Evolutionary conservation across 768 basidiomycete genomes (phyloP).

Genomic region (Melanogaster broomeanus): DNA sequence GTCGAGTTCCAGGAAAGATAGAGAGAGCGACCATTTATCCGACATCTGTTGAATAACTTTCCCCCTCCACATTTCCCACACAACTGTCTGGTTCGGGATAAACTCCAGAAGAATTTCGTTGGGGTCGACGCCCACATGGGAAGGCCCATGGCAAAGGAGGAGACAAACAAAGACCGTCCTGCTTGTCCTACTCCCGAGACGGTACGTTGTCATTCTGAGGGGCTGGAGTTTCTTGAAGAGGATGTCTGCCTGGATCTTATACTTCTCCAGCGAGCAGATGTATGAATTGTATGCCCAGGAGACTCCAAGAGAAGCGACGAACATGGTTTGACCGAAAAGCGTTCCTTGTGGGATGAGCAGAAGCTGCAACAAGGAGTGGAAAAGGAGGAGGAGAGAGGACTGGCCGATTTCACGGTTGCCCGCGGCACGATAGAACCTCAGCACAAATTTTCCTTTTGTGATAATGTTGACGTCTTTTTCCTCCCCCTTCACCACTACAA

Average conservation of each 20-base stretch:
- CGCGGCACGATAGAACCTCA: slow-evolving; percentile 16
- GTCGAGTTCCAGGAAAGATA: slow-evolving; percentile 1
- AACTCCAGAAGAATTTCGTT: slow-evolving; percentile 19
- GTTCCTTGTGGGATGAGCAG: slow-evolving; percentile 36
- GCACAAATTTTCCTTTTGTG: slow-evolving; percentile 31
- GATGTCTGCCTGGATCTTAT: slow-evolving; percentile 25
- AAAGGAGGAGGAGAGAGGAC: slow-evolving; percentile 31
- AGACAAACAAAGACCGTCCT: slow-evolving; percentile 26
- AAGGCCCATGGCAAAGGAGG: slow-evolving; percentile 22
- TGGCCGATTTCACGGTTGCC: slow-evolving; percentile 24
- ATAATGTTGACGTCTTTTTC: slow-evolving; percentile 33
- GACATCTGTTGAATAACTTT: slow-evolving; percentile 23
- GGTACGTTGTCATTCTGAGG: slow-evolving; percentile 18
- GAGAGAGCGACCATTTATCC: not conserved
- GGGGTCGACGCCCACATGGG: not conserved
- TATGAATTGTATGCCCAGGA: slow-evolving; percentile 40
- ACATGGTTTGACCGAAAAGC: slow-evolving; percentile 39
- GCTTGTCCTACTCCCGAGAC: slow-evolving; percentile 22
- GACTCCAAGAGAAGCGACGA: slow-evolving; percentile 29
- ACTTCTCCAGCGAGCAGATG: slow-evolving; percentile 39
- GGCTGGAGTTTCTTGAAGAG: slow-evolving; percentile 16
- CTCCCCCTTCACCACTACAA: slow-evolving; percentile 32
- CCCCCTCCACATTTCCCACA: slow-evolving; percentile 25
- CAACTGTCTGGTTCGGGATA: slow-evolving; percentile 23
- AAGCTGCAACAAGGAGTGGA: slow-evolving; percentile 36